Evolutionary conservation across 257 asterid species (phyloP).

Genomic region (Plantago ovata): DNA sequence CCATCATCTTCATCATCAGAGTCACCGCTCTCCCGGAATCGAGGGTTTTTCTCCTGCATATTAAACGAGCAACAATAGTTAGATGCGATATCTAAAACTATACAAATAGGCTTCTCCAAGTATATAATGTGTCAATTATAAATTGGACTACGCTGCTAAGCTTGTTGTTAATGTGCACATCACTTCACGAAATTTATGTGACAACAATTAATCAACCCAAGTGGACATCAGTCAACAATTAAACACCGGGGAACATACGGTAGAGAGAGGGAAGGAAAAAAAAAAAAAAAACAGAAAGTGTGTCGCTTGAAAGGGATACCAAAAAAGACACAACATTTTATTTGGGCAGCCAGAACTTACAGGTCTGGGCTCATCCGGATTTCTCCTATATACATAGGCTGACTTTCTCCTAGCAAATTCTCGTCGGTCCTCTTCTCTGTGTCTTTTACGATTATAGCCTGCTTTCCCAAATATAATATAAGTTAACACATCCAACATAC

Average conservation of each 20-base stretch:
- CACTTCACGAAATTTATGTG: too few species aligned
- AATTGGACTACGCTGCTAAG: too few species aligned
- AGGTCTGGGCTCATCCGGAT: conserved; percentile 79
- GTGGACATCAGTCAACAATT: background rate
- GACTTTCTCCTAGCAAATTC: conserved; percentile 70
- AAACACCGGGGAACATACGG: background rate
- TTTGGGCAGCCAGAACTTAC: conserved; percentile 37
- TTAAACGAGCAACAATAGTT: conserved; percentile 1
- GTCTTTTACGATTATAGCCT: conserved; percentile 73
- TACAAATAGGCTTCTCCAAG: conserved; percentile 9
- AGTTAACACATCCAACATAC: conserved; percentile 9
- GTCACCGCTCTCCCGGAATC: conserved; percentile 91
- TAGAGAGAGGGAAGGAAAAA: too few species aligned
- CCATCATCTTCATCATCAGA: conserved; percentile 87
- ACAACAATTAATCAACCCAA: background rate
- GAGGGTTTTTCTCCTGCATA: conserved; percentile 85
- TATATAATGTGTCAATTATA: background rate
- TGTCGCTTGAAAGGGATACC: background rate
- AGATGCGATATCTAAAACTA: background rate
- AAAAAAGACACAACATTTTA: background rate
- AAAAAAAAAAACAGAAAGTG: background rate
- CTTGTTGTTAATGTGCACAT: too few species aligned
- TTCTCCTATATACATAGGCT: conserved; percentile 67
- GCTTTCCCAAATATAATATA: conserved; percentile 22
- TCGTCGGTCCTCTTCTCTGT: conserved; percentile 69